A percentile compares a stretch with the other conserved stretches of the same genome.
Conservation (phyloP, 139 green algal species). For the Closterium sp. region DNA sequence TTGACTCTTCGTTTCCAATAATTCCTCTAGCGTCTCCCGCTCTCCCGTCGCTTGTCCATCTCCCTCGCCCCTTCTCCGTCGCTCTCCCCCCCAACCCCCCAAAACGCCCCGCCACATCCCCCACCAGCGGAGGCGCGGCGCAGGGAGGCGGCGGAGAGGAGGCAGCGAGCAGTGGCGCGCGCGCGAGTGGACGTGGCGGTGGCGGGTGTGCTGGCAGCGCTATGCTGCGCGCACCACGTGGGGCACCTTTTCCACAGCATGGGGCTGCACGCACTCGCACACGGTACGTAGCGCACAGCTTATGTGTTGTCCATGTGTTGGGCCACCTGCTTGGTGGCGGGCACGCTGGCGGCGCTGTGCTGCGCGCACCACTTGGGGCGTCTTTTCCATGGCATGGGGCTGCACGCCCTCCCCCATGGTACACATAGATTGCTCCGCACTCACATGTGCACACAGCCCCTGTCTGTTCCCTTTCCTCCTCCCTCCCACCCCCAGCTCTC, state of each 20-base stretch:
- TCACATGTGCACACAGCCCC: too few species aligned
- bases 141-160: neutral
- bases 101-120: neutral
- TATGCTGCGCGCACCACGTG: constrained; percentile 80
- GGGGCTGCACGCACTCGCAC: constrained; percentile 63
- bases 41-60: neutral
- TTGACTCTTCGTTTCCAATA: too few species aligned
- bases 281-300: constrained; percentile 46
- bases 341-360: constrained; percentile 75
- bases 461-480: neutral
- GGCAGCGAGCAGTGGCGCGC: constrained; percentile 61
- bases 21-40: neutral
- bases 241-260: constrained; percentile 77
- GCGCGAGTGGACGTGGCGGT: constrained; percentile 63
- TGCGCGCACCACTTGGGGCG: constrained; percentile 81
- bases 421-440: too few species aligned
- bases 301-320: too few species aligned
- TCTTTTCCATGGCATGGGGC: constrained; percentile 34
- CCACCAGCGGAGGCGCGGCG: constrained; percentile 40
- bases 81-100: neutral
- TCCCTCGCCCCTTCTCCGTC: neutral
- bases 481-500: too few species aligned
- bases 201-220: constrained; percentile 71
- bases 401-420: constrained; percentile 69
- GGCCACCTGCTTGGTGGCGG: constrained; percentile 56